phyloP scores from a whole-genome alignment of 2,329 filamentous ascomycete genomes.

The Pyrenophora seminiperda region DNA sequence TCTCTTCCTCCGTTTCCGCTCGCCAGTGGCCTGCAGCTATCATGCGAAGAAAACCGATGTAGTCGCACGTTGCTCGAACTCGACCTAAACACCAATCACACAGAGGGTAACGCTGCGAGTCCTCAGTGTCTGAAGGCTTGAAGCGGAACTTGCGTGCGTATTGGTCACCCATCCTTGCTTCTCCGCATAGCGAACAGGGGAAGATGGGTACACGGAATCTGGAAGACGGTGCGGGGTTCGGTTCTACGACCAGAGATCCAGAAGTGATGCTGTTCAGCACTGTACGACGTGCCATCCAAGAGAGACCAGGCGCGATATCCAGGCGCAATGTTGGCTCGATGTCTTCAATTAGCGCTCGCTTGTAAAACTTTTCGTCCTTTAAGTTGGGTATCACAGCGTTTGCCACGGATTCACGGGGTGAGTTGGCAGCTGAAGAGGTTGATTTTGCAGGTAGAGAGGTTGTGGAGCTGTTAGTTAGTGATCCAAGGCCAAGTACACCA shows the following conservation, averaged over 20 bases:
- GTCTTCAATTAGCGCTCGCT: slow-evolving; percentile 84
- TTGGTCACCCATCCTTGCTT: slow-evolving; percentile 70
- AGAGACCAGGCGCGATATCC: slow-evolving; percentile 86
- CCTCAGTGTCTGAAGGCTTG: slow-evolving; percentile 83
- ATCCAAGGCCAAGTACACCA: slow-evolving; percentile 62
- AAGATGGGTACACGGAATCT: slow-evolving; percentile 62
- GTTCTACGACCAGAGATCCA: slow-evolving; percentile 87
- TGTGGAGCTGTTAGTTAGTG: slow-evolving; percentile 57
- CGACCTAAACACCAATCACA: slow-evolving; percentile 86
- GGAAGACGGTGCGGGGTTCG: slow-evolving; percentile 57
- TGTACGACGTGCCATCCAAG: slow-evolving; percentile 87
- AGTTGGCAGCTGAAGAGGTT: slow-evolving; percentile 39
- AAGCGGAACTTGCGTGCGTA: slow-evolving; percentile 86
- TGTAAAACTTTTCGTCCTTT: slow-evolving; percentile 94
- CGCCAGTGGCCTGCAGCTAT: slow-evolving; percentile 92
- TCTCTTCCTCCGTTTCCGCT: slow-evolving; percentile 79
- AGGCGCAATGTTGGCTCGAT: slow-evolving; percentile 92
- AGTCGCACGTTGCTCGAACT: slow-evolving; percentile 87
- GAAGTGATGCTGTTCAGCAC: slow-evolving; percentile 84
- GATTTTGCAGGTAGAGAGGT: slow-evolving; percentile 59
- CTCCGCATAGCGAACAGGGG: slow-evolving; percentile 87
- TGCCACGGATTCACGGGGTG: slow-evolving; percentile 39
- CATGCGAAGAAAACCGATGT: slow-evolving; percentile 87
- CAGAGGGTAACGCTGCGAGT: slow-evolving; percentile 84
- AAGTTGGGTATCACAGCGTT: slow-evolving; percentile 61